phyloP scores from a whole-genome alignment of 805 yeast species.

The Kuraishia capsulata region DNA sequence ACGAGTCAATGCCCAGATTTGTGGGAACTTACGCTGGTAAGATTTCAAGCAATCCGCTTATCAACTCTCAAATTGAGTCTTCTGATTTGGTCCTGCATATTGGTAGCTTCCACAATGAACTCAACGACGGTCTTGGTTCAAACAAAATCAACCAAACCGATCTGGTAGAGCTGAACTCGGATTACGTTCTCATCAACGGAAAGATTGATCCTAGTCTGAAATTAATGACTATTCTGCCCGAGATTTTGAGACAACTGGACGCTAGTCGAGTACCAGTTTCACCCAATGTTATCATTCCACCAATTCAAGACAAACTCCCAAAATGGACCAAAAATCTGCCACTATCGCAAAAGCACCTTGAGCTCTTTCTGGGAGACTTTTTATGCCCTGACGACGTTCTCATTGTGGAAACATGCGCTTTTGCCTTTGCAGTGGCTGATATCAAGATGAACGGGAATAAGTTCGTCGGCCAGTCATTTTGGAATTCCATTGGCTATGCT shows the following conservation, averaged over 20 bases:
- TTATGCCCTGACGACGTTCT: constrained; percentile 58
- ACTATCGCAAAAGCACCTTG: not conserved
- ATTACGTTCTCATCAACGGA: constrained; percentile 28
- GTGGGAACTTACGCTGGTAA: constrained; percentile 35
- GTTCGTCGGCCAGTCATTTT: constrained; percentile 61
- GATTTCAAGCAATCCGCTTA: constrained; percentile 19
- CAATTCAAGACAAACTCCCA: too few relatives aligned
- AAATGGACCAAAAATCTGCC: not conserved
- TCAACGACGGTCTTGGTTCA: constrained; percentile 55
- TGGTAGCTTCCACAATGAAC: constrained; percentile 60
- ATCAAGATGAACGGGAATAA: constrained; percentile 47
- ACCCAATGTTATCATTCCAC: not conserved
- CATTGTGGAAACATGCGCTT: constrained; percentile 75
- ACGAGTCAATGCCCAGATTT: constrained; percentile 30
- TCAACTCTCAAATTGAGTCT: constrained; percentile 27
- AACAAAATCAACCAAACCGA: constrained; percentile 18
- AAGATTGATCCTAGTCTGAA: constrained; percentile 18
- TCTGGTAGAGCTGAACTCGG: constrained; percentile 29
- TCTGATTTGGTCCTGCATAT: constrained; percentile 66
- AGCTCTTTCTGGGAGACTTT: constrained; percentile 4
- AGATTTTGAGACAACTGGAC: constrained; percentile 9
- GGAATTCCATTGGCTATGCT: constrained; percentile 82
- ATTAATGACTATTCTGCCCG: constrained; percentile 23
- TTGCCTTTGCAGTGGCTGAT: constrained; percentile 70
- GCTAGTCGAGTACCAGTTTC: not conserved